Percentiles rank a stretch among this genome's conserved stretches.
phyloP scores from a whole-genome alignment of 768 basidiomycete genomes.

The Boletus reticuloceps region DNA sequence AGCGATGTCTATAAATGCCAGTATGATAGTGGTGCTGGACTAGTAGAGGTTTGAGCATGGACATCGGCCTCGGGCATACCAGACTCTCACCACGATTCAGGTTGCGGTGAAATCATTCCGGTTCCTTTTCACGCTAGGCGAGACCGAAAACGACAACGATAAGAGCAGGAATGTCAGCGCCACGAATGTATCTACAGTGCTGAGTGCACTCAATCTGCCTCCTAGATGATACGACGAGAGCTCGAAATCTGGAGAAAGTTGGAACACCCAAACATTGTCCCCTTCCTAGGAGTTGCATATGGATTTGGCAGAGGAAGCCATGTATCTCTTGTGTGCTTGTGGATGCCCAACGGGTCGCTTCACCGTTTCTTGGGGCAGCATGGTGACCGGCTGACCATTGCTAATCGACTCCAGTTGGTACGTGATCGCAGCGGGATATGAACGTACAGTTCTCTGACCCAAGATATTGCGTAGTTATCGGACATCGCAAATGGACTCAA shows the following conservation, averaged over 20 bases:
- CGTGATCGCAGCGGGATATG: not conserved
- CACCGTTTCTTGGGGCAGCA: not conserved
- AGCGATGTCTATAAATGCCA: not conserved
- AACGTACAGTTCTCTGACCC: not conserved
- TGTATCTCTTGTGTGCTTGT: not conserved
- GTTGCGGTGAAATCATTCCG: conserved; percentile 4
- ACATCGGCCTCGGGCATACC: too few species aligned
- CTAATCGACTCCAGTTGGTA: conserved; percentile 6
- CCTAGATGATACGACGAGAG: conserved; percentile 4
- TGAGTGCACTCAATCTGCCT: not conserved
- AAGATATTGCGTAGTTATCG: conserved; percentile 1
- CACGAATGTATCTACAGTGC: too few species aligned
- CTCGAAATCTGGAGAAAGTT: not conserved
- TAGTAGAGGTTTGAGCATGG: not conserved
- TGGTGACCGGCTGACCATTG: not conserved
- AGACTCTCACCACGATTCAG: not conserved
- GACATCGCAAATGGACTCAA: conserved; percentile 6
- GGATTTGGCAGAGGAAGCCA: conserved; percentile 20
- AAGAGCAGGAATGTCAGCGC: too few species aligned
- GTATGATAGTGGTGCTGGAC: not conserved
- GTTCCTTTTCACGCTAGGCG: not conserved
- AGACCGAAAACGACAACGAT: too few species aligned
- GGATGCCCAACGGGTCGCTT: conserved; percentile 4
- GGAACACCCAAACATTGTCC: not conserved
- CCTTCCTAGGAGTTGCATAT: conserved; percentile 11